These are phyloP conservation scores for Colletotrichum aenigma DNA, from an alignment of 2,329 filamentous ascomycete genomes.

Conservation along the genomic window DNA sequence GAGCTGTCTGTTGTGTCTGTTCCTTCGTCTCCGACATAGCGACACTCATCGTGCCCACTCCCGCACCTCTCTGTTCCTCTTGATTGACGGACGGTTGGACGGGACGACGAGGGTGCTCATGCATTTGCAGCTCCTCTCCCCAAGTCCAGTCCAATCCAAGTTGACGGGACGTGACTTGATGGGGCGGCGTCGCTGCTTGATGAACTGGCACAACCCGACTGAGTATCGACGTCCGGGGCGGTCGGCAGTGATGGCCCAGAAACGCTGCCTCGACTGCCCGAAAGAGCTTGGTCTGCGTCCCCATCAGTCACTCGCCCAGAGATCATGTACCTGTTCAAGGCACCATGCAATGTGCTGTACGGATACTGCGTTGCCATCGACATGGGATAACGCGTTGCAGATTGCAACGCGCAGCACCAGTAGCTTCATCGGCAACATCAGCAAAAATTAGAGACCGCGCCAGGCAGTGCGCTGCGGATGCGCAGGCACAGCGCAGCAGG, in stretches of 20 bases:
- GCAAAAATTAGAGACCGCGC: background rate
- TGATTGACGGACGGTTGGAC: conserved; percentile 13
- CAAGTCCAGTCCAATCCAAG: conserved; percentile 11
- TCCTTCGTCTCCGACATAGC: background rate
- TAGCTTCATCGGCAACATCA: background rate
- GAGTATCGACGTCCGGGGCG: conserved; percentile 14
- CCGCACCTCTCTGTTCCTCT: background rate
- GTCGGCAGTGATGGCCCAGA: conserved; percentile 7
- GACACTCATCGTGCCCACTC: background rate
- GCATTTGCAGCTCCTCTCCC: conserved; percentile 1
- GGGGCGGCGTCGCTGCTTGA: conserved; percentile 18
- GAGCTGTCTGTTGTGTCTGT: conserved; percentile 12
- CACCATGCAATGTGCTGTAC: background rate
- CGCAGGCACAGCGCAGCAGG: background rate
- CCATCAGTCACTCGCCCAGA: conserved; percentile 1
- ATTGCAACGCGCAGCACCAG: conserved; percentile 1
- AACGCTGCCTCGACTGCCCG: background rate
- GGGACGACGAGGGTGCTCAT: conserved; percentile 5
- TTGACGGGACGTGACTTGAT: conserved; percentile 10
- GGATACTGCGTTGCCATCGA: background rate
- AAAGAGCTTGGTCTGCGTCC: conserved; percentile 8
- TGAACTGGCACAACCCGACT: conserved; percentile 18
- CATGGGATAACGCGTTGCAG: conserved; percentile 11
- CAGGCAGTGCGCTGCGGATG: background rate
- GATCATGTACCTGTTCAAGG: background rate